Conservation (phyloP, 257 asterid species). For the Gynochthodes officinalis region DNA sequence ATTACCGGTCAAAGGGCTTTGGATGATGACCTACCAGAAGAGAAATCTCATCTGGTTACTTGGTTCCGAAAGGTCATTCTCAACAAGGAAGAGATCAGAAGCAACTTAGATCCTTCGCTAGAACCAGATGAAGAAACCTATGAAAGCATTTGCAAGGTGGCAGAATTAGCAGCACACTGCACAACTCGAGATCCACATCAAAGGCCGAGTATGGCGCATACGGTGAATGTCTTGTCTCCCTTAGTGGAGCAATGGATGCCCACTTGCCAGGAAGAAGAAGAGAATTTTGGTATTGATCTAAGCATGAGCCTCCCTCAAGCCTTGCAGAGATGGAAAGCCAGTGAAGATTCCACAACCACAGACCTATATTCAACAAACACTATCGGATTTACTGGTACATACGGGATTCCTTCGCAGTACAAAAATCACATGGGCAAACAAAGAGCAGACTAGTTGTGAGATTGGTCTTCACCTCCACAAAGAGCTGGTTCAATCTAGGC, state of each 20-base stretch:
- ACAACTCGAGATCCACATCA: constrained; percentile 60
- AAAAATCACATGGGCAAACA: not conserved
- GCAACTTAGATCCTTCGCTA: constrained; percentile 46
- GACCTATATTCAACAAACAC: not conserved
- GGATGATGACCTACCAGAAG: constrained; percentile 65
- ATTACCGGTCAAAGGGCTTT: constrained; percentile 69
- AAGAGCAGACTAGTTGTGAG: no score
- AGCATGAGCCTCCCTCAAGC: constrained; percentile 60
- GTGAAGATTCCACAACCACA: constrained; percentile 35
- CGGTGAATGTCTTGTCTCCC: constrained; percentile 57
- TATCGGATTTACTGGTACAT: not conserved
- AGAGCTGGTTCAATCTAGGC: no score
- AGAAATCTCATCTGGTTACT: constrained; percentile 52
- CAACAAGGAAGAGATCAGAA: constrained; percentile 40
- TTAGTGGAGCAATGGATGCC: constrained; percentile 86
- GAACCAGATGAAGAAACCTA: constrained; percentile 47
- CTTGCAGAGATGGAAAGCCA: constrained; percentile 63
- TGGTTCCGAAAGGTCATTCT: constrained; percentile 58
- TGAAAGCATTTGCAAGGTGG: constrained; percentile 49
- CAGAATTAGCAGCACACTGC: constrained; percentile 79
- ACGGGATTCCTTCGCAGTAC: not conserved
- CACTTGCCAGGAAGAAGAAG: constrained; percentile 20
- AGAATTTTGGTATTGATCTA: constrained; percentile 32
- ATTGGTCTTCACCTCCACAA: no score
- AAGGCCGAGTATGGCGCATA: constrained; percentile 83